These are phyloP conservation scores for Penicillium sp. DNA, from an alignment of 2,329 filamentous ascomycete genomes.

Conservation along the genomic window DNA sequence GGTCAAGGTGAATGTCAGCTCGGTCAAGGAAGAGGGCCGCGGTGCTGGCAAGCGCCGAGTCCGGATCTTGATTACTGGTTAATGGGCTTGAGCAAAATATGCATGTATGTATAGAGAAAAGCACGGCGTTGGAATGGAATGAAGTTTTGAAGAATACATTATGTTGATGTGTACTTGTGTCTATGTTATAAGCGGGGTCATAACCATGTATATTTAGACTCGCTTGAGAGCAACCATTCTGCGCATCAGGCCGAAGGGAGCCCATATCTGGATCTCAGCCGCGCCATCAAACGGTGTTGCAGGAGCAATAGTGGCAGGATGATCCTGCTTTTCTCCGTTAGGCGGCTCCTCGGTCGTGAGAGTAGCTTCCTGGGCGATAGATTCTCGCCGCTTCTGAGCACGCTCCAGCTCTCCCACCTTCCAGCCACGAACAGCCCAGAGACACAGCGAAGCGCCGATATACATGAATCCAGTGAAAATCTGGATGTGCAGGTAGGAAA, in stretches of 20 bases:
- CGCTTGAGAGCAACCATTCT: slow-evolving; percentile 34
- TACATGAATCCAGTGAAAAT: slow-evolving; percentile 65
- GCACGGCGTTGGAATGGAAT: slow-evolving; percentile 9
- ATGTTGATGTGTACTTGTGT: neutral
- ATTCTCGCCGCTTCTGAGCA: slow-evolving; percentile 10
- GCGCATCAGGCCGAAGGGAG: slow-evolving; percentile 28
- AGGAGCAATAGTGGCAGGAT: slow-evolving; percentile 5
- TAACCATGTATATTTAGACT: slow-evolving; percentile 22
- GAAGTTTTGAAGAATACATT: neutral
- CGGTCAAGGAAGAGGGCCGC: slow-evolving; percentile 79
- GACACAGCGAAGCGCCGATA: slow-evolving; percentile 54
- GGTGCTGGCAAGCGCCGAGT: slow-evolving; percentile 86
- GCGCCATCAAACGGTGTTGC: slow-evolving; percentile 1
- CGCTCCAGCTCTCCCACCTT: slow-evolving; percentile 38
- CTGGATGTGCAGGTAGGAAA: slow-evolving; percentile 44
- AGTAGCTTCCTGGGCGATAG: slow-evolving; percentile 7
- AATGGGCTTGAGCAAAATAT: slow-evolving; percentile 6
- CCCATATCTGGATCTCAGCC: slow-evolving; percentile 25
- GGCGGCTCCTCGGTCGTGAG: slow-evolving; percentile 15
- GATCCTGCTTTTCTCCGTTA: slow-evolving; percentile 12
- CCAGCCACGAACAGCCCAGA: slow-evolving; percentile 45
- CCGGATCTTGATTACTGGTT: slow-evolving; percentile 44
- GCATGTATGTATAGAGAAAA: slow-evolving; percentile 17
- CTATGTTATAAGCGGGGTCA: neutral
- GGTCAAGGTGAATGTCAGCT: slow-evolving; percentile 83